phyloP scores from a whole-genome alignment of 1,284 basidiomycete genomes.

The Xerocomus minutiporus region DNA sequence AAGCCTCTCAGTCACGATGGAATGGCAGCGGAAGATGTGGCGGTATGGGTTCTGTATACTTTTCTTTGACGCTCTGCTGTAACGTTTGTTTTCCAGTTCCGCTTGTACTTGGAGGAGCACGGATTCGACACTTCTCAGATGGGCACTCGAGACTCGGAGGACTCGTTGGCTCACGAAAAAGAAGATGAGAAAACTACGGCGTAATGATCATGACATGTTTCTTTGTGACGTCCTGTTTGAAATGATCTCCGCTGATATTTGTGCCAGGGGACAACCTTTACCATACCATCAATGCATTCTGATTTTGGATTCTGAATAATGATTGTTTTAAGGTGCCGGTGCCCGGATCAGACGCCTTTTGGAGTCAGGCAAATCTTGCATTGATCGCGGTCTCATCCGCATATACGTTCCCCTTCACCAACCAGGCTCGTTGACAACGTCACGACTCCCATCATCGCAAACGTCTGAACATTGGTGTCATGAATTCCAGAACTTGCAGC shows the following conservation, averaged over 20 bases:
- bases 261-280: not conserved
- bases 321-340: constrained; percentile 29
- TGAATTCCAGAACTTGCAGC: too few relatives aligned
- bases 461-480: too few relatives aligned
- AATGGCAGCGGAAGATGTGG: constrained; percentile 72
- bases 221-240: not conserved
- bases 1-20: constrained; percentile 72
- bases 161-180: constrained; percentile 20
- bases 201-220: constrained; percentile 9
- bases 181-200: constrained; percentile 7
- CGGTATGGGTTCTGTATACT: constrained; percentile 12
- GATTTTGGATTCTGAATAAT: not conserved
- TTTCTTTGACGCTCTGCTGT: not conserved
- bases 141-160: constrained; percentile 42
- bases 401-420: too few relatives aligned
- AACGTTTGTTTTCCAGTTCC: constrained; percentile 50
- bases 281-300: constrained; percentile 1
- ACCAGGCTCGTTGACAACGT: too few relatives aligned
- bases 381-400: too few relatives aligned
- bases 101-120: constrained; percentile 68
- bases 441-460: too few relatives aligned
- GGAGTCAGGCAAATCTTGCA: too few relatives aligned
- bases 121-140: constrained; percentile 74
- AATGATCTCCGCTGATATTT: not conserved
- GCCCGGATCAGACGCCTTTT: too few relatives aligned